Conservation (phyloP, 2,329 filamentous ascomycete genomes). For the Dothistroma septosporum region DNA sequence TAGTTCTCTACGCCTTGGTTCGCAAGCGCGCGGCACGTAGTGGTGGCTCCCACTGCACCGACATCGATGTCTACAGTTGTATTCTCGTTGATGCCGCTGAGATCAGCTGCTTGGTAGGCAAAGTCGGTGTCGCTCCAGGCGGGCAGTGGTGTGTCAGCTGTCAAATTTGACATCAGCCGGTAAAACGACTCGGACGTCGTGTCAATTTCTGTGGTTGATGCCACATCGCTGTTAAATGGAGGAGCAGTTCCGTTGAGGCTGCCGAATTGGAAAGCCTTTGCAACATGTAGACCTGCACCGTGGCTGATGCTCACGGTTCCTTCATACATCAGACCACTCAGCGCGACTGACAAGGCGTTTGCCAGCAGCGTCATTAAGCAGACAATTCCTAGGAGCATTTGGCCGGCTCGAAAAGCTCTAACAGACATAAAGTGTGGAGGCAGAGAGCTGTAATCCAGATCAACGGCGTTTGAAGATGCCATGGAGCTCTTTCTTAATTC, state of each 20-base stretch:
- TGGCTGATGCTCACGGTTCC: slow-evolving; percentile 8
- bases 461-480: slow-evolving; percentile 29
- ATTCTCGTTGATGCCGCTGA: slow-evolving; percentile 5
- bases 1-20: slow-evolving; percentile 12
- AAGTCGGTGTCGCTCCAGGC: slow-evolving; percentile 47
- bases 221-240: slow-evolving; percentile 17
- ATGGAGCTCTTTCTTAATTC: slow-evolving; percentile 45
- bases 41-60: slow-evolving; percentile 33
- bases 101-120: slow-evolving; percentile 48
- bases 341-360: slow-evolving; percentile 52
- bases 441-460: slow-evolving; percentile 52
- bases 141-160: slow-evolving; percentile 42
- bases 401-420: slow-evolving; percentile 43
- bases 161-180: slow-evolving; percentile 45
- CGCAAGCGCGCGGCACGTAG: slow-evolving; percentile 35
- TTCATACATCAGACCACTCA: slow-evolving; percentile 52
- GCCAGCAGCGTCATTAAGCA: slow-evolving; percentile 49
- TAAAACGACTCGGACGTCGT: slow-evolving; percentile 40
- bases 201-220: slow-evolving; percentile 31
- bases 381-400: slow-evolving; percentile 47
- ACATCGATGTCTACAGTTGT: slow-evolving; percentile 30
- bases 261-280: slow-evolving; percentile 23
- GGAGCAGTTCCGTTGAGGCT: slow-evolving; percentile 29
- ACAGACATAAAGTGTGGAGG: slow-evolving; percentile 52
- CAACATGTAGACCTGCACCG: slow-evolving; percentile 4